Evolutionary conservation across 208 protist genomes (phyloP).

Genomic region (Blechomonas ayalai): DNA sequence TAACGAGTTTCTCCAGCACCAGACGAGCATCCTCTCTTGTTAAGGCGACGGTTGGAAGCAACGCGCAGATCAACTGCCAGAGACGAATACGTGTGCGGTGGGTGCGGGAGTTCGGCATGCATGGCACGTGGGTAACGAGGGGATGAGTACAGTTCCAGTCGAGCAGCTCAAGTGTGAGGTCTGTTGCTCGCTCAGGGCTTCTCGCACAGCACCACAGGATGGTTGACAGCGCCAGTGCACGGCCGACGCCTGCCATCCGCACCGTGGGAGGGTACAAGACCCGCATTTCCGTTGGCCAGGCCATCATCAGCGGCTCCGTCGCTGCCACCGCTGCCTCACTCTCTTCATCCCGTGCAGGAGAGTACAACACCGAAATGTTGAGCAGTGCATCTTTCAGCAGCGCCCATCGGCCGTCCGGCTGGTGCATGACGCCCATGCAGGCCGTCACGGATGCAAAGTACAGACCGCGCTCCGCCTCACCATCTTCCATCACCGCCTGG

Average conservation of each 20-base stretch:
- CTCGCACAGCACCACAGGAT: constrained; percentile 53
- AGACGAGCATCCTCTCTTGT: constrained; percentile 8
- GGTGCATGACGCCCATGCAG: constrained; percentile 42
- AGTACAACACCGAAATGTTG: constrained; percentile 61
- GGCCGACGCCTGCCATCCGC: constrained; percentile 54
- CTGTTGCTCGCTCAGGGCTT: constrained; percentile 15
- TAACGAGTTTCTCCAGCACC: constrained; percentile 33
- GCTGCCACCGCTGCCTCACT: constrained; percentile 63
- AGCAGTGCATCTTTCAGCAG: constrained; percentile 45
- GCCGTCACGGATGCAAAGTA: constrained; percentile 57
- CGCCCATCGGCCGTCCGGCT: constrained; percentile 23
- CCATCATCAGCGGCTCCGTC: constrained; percentile 57
- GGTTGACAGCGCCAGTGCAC: constrained; percentile 55
- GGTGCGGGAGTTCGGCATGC: constrained; percentile 86
- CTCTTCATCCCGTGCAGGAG: constrained; percentile 68
- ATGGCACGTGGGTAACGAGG: constrained; percentile 62
- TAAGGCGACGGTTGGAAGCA: constrained; percentile 35
- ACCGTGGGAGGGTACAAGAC: constrained; percentile 67
- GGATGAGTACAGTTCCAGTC: constrained; percentile 50
- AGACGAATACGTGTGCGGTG: constrained; percentile 81
- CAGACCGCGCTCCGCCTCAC: constrained; percentile 56
- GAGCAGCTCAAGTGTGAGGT: constrained; percentile 49
- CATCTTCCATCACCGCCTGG: not conserved
- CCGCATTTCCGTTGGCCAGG: constrained; percentile 49
- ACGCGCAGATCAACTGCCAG: constrained; percentile 78